phyloP scores from a whole-genome alignment of 2,329 filamentous ascomycete species.

The Hypoxylon sp. region DNA sequence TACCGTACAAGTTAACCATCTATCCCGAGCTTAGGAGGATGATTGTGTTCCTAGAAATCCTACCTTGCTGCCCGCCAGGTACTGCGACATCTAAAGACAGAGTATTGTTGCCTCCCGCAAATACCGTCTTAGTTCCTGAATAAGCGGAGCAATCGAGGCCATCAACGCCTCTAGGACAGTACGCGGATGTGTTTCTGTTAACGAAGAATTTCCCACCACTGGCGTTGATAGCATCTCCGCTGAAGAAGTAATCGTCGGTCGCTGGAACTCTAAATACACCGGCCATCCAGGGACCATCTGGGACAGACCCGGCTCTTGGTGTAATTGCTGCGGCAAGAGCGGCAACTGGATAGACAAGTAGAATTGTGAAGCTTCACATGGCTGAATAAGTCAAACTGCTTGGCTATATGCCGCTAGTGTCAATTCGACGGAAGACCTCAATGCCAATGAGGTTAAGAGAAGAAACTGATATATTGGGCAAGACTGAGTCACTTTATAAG shows the following conservation, averaged over 20 bases:
- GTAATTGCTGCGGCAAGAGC: slow-evolving; percentile 21
- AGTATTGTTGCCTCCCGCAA: slow-evolving; percentile 33
- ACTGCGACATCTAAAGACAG: slow-evolving; percentile 39
- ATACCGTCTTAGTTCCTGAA: slow-evolving; percentile 37
- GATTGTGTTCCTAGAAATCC: neutral
- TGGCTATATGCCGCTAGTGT: neutral
- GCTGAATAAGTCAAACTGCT: neutral
- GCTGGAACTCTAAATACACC: slow-evolving; percentile 36
- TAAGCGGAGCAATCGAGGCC: slow-evolving; percentile 39
- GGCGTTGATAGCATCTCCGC: slow-evolving; percentile 41
- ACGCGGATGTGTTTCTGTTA: slow-evolving; percentile 40
- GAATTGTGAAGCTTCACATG: slow-evolving; percentile 21
- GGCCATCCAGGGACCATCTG: slow-evolving; percentile 36
- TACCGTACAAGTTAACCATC: neutral
- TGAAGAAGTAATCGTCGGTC: slow-evolving; percentile 20
- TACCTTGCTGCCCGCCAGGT: slow-evolving; percentile 47
- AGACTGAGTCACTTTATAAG: neutral
- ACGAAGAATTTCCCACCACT: slow-evolving; percentile 47
- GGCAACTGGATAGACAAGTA: slow-evolving; percentile 13
- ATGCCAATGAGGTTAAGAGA: neutral
- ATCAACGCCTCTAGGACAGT: slow-evolving; percentile 38
- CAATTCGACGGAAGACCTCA: too few relatives aligned
- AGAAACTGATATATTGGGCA: neutral
- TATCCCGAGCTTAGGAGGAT: neutral
- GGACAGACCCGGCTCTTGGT: slow-evolving; percentile 15